phyloP scores from a whole-genome alignment of 2,329 filamentous ascomycete genomes.

The Fusarium floridanum region DNA sequence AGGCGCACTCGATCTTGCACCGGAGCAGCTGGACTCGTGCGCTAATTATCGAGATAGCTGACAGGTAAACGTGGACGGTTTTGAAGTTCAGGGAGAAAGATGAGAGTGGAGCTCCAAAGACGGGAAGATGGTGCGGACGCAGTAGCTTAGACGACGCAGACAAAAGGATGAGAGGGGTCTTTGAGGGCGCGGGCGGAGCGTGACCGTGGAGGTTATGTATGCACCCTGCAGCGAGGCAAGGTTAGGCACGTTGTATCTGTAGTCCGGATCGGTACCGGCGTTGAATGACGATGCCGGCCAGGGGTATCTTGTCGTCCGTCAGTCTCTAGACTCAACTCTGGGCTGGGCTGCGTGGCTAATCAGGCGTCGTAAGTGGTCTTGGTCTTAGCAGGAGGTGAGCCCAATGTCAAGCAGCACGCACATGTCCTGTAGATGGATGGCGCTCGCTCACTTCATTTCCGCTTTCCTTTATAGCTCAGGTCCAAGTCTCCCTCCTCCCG shows the following conservation, averaged over 20 bases:
- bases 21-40: conserved; percentile 25
- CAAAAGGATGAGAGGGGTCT: conserved; percentile 36
- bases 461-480: conserved; percentile 32
- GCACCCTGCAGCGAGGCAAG: conserved; percentile 35
- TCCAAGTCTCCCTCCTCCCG: conserved; percentile 35
- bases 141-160: conserved; percentile 32
- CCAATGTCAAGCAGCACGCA: conserved; percentile 22
- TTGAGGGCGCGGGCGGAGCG: conserved; percentile 40
- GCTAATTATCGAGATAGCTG: conserved; percentile 38
- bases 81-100: conserved; percentile 34
- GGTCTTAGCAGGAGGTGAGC: conserved; percentile 24
- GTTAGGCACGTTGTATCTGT: conserved; percentile 42
- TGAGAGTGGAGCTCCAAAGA: conserved; percentile 31
- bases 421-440: conserved; percentile 3
- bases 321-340: neutral
- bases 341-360: conserved; percentile 2
- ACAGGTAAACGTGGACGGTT: conserved; percentile 26
- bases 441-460: conserved; percentile 30
- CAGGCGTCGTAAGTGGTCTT: conserved; percentile 14
- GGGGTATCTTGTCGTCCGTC: conserved; percentile 37
- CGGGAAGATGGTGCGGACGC: conserved; percentile 22
- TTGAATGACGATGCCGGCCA: conserved; percentile 46
- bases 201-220: conserved; percentile 45
- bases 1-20: conserved; percentile 14
- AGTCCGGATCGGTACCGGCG: conserved; percentile 41